These are phyloP conservation scores for Cercospora berteroae DNA, from an alignment of 2,329 filamentous ascomycete species.

Conservation along the genomic window DNA sequence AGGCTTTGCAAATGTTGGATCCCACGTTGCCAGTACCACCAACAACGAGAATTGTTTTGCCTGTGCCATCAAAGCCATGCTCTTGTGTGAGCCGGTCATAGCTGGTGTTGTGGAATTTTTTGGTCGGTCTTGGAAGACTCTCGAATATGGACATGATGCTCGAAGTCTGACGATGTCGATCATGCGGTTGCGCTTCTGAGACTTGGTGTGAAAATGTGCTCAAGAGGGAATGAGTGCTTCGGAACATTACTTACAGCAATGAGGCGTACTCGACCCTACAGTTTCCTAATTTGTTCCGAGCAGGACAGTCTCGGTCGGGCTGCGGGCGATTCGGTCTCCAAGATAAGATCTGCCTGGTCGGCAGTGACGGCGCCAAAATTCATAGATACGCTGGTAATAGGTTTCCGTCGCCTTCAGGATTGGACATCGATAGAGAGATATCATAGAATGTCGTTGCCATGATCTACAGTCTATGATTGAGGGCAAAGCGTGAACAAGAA, in stretches of 20 bases:
- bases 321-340: background rate
- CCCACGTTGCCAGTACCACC: conserved; percentile 31
- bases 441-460: too few relatives aligned
- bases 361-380: too few relatives aligned
- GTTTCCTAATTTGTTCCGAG: background rate
- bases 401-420: too few relatives aligned
- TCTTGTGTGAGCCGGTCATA: conserved; percentile 27
- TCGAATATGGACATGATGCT: conserved; percentile 12
- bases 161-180: background rate
- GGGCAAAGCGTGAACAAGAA: background rate
- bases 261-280: background rate
- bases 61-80: conserved; percentile 26
- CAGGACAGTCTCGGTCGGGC: background rate
- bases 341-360: background rate
- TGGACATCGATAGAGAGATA: too few relatives aligned
- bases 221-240: background rate
- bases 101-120: conserved; percentile 27
- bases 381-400: too few relatives aligned
- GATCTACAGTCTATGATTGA: background rate
- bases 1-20: conserved; percentile 26
- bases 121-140: conserved; percentile 22
- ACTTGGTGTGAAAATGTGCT: background rate
- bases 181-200: background rate
- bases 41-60: conserved; percentile 31
- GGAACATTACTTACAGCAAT: background rate